phyloP scores from a whole-genome alignment of 176 grass and related monocot genomes.

The Aegilops sharonensis region DNA sequence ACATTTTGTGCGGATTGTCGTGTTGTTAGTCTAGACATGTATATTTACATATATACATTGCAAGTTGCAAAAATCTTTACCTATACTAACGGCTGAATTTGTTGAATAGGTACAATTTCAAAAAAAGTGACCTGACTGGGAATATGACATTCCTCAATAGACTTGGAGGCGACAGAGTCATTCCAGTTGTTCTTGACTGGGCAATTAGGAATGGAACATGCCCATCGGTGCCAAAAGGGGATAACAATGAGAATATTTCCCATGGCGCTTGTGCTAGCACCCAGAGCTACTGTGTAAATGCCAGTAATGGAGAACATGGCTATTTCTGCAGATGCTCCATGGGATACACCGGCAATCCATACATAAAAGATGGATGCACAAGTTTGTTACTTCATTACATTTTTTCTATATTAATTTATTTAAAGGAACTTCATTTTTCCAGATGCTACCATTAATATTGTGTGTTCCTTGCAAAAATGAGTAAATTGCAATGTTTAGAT shows the following conservation, averaged over 20 bases:
- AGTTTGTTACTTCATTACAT: neutral
- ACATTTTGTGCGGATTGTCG: too few relatives aligned
- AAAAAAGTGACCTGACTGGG: neutral
- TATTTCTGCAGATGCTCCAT: neutral
- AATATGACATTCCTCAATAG: neutral
- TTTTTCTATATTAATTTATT: neutral
- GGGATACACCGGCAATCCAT: conserved; percentile 12
- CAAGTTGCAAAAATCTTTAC: neutral
- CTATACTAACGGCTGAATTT: neutral
- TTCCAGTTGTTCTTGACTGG: neutral
- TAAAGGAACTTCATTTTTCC: neutral
- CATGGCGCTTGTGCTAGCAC: neutral
- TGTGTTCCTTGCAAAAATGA: neutral
- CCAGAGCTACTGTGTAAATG: neutral
- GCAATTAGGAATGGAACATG: neutral
- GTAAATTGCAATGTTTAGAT: neutral
- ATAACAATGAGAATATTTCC: neutral
- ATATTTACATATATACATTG: too few relatives aligned
- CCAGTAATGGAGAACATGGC: neutral
- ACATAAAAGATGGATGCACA: neutral
- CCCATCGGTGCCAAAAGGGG: neutral
- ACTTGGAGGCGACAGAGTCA: neutral
- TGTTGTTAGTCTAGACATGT: too few relatives aligned
- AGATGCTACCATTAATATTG: neutral
- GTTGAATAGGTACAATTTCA: neutral